phyloP scores from a whole-genome alignment of 2,329 filamentous ascomycete genomes.

The Sordariomycetes sp. region DNA sequence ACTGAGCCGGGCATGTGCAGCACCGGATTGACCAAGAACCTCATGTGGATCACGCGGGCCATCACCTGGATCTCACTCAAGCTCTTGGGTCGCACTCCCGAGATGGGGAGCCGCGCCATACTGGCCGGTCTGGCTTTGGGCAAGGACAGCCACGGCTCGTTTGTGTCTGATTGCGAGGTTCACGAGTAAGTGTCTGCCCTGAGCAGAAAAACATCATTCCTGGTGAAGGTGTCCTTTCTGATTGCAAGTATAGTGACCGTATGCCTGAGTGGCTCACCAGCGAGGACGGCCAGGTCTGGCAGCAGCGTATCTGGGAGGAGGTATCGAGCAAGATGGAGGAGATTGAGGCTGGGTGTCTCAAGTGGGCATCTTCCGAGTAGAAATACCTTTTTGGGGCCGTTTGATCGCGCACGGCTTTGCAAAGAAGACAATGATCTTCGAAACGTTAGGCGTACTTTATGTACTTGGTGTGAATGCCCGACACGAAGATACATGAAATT shows the following conservation, averaged over 20 bases:
- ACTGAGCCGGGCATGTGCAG: conserved; percentile 19
- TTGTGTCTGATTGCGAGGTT: conserved; percentile 14
- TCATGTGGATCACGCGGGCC: neutral
- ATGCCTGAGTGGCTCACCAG: neutral
- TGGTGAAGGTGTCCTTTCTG: neutral
- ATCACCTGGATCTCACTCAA: neutral
- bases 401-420: no score
- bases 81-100: conserved; percentile 7
- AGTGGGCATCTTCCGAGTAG: no score
- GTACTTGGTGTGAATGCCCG: no score
- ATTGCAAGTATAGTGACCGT: neutral
- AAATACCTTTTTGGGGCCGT: no score
- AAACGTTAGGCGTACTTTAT: no score
- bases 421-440: no score
- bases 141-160: conserved; percentile 15
- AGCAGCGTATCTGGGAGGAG: neutral
- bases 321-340: conserved; percentile 1
- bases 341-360: neutral
- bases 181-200: conserved; percentile 14
- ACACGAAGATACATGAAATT: no score
- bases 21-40: conserved; percentile 8
- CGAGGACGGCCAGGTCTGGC: neutral
- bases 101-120: conserved; percentile 17
- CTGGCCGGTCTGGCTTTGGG: conserved; percentile 13
- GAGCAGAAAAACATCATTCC: no score